These are phyloP conservation scores for Starmera pachycereana DNA, from an alignment of 805 yeast species.

Conservation along the genomic window DNA sequence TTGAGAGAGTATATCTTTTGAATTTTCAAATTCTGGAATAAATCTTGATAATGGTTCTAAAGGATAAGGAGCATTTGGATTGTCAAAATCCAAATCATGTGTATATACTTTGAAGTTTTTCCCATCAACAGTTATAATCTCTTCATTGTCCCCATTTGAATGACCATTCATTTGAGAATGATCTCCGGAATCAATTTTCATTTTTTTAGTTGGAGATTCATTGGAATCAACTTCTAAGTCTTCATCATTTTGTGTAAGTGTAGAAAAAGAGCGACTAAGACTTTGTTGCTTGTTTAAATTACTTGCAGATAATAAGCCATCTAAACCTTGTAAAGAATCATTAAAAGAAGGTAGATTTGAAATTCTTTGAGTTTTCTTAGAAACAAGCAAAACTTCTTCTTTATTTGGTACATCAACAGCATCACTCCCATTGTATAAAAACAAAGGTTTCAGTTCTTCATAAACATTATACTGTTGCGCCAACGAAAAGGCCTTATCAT, in stretches of 20 bases:
- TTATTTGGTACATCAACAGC: constrained; percentile 35
- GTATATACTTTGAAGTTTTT: constrained; percentile 18
- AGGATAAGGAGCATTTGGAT: constrained; percentile 38
- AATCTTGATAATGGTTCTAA: constrained; percentile 32
- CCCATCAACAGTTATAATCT: background rate
- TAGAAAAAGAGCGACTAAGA: constrained; percentile 17
- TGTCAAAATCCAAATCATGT: constrained; percentile 27
- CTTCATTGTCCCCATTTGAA: background rate
- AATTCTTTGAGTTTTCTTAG: constrained; percentile 15
- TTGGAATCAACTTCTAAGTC: constrained; percentile 4
- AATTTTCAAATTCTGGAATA: constrained; percentile 24
- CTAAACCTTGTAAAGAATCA: constrained; percentile 3
- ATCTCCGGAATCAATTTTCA: constrained; percentile 7
- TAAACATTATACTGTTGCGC: constrained; percentile 49
- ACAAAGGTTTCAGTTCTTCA: constrained; percentile 54
- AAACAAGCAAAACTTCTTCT: constrained; percentile 34
- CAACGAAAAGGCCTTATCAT: constrained; percentile 51
- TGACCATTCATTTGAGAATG: background rate
- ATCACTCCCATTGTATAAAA: constrained; percentile 32
- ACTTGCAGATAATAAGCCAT: constrained; percentile 5
- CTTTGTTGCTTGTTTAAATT: constrained; percentile 15
- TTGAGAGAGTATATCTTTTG: constrained; percentile 37
- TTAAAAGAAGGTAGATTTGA: background rate
- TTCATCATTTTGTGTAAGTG: constrained; percentile 24
- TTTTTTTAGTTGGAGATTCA: constrained; percentile 30